Base-by-base conservation (phyloP, 2,329 filamentous ascomycete species). In the Lomentospora prolificans region DNA sequence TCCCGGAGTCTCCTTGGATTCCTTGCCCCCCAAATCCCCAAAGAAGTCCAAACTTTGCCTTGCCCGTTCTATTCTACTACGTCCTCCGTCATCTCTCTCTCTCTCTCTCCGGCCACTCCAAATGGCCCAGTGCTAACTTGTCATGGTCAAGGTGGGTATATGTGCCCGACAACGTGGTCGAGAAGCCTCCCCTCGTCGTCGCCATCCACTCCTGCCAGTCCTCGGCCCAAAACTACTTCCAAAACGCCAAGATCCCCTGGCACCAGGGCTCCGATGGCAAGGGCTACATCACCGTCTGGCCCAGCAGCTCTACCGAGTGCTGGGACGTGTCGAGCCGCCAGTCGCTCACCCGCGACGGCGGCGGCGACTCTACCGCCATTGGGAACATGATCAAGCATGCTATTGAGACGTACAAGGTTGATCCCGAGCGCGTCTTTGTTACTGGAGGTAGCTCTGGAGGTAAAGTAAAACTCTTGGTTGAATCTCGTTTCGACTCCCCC, bases 321-420 rank as follows among this genome's bases (percentile, higher is more conserved):
- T 85, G 80, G 75, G 81, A 85, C 60, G 81, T 84, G 4, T 74
- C 78, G 4, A 80, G 75, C 8, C 71, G 71, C 39, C 72, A 69
- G 31, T 69, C 75, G 0, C 67, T 81, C 5, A 75, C 72, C 2
- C 77, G 78, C 59, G 67, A 75, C 52, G 78, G 77, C 10, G 77
- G 77, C 4, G 75, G 74, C 12, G 74, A 78, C 60, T 75, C 71
- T 58, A 74, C 74, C 50, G 70, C 71, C 3, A 78, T 82, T 51
- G 76, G 72, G 36, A 78, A 75, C 62, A 81, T 81, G 78, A 76
- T 79, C 57, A 69, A 68, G 31, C 79, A 75, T 60, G 66, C 75
- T 4, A 63, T 79, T 17, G 61, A 65, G 17, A 70, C 73, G 59
- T 80, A 80, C 64, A 68, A 66, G 4, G 76, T 71, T n/a, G 74